phyloP scores from a whole-genome alignment of 1,284 basidiomycete species.

The Meira nashicola region DNA sequence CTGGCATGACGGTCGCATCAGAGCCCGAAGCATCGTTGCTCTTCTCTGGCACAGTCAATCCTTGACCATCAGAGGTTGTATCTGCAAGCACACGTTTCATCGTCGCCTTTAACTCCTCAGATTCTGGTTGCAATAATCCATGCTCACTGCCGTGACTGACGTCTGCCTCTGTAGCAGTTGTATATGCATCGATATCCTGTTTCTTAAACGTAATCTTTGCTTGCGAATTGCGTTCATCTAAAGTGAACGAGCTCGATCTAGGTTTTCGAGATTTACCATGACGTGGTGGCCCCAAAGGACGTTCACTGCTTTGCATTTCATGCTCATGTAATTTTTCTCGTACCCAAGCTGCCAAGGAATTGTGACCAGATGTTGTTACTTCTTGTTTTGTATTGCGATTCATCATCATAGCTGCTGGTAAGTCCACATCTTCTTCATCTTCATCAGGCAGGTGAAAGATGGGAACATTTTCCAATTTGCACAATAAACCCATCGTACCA shows the following conservation, averaged over 20 bases:
- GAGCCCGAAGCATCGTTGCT: not conserved
- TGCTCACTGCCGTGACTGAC: not conserved
- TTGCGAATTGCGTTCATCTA: not conserved
- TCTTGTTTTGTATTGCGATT: constrained; percentile 58
- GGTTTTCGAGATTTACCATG: constrained; percentile 22
- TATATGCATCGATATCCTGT: not conserved
- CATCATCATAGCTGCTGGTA: constrained; percentile 70
- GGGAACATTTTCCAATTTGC: constrained; percentile 76
- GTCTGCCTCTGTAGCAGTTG: not conserved
- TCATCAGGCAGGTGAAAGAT: constrained; percentile 41
- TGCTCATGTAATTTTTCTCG: constrained; percentile 3
- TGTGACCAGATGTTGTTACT: not conserved
- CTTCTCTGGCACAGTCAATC: not conserved
- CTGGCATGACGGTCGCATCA: no score
- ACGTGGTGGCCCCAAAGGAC: constrained; percentile 29
- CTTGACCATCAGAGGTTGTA: not conserved
- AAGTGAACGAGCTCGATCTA: constrained; percentile 72
- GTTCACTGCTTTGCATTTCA: constrained; percentile 23
- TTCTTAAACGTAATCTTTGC: not conserved
- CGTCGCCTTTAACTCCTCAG: not conserved
- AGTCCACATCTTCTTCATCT: constrained; percentile 61
- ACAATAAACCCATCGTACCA: constrained; percentile 77
- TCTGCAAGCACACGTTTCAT: not conserved
- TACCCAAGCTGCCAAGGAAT: no score
- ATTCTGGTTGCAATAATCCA: not conserved